Evolutionary conservation across 768 basidiomycete genomes (phyloP).

Genomic region (Boletus barrowsii): DNA sequence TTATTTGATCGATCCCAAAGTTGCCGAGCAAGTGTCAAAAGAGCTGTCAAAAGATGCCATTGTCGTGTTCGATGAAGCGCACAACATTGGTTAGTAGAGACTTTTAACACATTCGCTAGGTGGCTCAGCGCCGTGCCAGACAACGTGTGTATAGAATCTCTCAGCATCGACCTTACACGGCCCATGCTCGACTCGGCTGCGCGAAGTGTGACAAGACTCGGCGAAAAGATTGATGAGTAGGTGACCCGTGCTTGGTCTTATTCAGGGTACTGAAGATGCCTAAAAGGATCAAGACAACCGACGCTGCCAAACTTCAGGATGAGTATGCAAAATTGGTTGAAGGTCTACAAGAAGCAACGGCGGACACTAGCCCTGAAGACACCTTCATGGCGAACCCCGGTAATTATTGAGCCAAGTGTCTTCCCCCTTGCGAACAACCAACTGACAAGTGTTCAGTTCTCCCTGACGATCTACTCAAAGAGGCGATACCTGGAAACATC

Average conservation of each 20-base stretch:
- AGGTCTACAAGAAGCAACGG: conserved; percentile 77
- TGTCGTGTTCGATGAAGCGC: conserved; percentile 98
- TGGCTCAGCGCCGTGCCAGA: conserved; percentile 43
- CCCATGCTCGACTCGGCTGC: conserved; percentile 97
- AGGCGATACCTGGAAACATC: conserved; percentile 97
- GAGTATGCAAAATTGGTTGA: conserved; percentile 96
- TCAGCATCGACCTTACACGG: conserved; percentile 94
- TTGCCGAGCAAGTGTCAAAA: conserved; percentile 97
- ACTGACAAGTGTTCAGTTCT: conserved; percentile 52
- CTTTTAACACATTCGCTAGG: background rate
- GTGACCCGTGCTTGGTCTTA: conserved; percentile 25
- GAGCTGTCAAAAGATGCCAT: conserved; percentile 98
- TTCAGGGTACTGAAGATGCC: conserved; percentile 3
- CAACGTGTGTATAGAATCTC: conserved; percentile 97
- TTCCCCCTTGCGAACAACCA: background rate
- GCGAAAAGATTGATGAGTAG: conserved; percentile 93
- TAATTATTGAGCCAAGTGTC: conserved; percentile 31
- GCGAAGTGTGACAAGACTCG: conserved; percentile 79
- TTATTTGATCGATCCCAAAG: conserved; percentile 97
- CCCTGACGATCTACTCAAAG: conserved; percentile 90
- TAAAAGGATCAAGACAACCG: conserved; percentile 85
- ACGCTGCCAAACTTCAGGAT: conserved; percentile 91
- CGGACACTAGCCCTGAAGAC: conserved; percentile 65
- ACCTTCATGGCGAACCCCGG: conserved; percentile 87
- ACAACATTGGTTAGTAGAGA: conserved; percentile 81